Evolutionary conservation across 2,329 filamentous ascomycete species (phyloP).

Genomic region (Zarea fungicola): DNA sequence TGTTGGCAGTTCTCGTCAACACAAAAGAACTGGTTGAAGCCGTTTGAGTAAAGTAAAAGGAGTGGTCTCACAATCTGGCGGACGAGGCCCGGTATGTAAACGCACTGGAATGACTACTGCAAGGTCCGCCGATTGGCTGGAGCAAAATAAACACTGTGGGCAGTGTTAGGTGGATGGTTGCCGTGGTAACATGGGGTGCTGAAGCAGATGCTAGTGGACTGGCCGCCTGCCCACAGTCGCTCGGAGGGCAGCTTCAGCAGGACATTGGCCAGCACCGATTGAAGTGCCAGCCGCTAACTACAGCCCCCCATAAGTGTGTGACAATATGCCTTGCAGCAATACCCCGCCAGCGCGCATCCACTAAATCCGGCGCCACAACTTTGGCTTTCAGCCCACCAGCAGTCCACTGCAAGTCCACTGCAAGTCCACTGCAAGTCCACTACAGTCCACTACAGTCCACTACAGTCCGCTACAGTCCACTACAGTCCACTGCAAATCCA

Average conservation of each 20-base stretch:
- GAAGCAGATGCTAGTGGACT: neutral
- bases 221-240: no score
- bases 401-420: neutral
- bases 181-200: slow-evolving; percentile 20
- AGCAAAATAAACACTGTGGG: slow-evolving; percentile 27
- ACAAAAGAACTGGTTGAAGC: neutral
- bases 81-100: slow-evolving; percentile 13
- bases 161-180: slow-evolving; percentile 20
- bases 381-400: neutral
- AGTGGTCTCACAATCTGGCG: slow-evolving; percentile 4
- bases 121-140: slow-evolving; percentile 23
- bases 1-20: neutral
- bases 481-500: no score
- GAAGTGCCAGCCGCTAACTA: neutral
- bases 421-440: neutral
- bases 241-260: neutral
- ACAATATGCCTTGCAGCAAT: slow-evolving; percentile 8
- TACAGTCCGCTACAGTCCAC: no score
- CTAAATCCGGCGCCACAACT: neutral
- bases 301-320: neutral
- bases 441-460: no score
- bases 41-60: slow-evolving; percentile 1
- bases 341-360: neutral
- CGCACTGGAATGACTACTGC: slow-evolving; percentile 12
- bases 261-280: slow-evolving; percentile 9